Conservation (phyloP, 169 alveolate species). For the Plasmodium knowlesi region DNA sequence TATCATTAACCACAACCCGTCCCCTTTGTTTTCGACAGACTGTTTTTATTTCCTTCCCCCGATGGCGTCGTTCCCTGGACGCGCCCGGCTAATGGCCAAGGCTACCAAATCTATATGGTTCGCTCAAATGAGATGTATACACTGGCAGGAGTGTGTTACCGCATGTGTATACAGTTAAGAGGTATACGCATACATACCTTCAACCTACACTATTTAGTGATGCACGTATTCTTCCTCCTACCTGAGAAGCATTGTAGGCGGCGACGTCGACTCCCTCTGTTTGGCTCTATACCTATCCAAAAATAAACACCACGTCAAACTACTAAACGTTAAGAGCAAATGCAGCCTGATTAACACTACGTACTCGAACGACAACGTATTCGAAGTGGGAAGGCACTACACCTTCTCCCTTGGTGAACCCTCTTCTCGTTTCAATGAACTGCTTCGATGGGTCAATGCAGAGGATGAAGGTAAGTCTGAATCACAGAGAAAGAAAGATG, state of each 20-base stretch:
- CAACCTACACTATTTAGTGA: background rate
- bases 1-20: background rate
- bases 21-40: background rate
- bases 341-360: background rate
- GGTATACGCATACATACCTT: background rate
- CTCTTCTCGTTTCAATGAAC: background rate
- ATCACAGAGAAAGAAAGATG: background rate
- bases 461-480: constrained; percentile 24
- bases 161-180: background rate
- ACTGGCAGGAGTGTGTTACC: too few relatives aligned
- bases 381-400: constrained; percentile 20
- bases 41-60: background rate
- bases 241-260: constrained; percentile 44
- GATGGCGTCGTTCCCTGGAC: background rate
- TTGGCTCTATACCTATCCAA: constrained; percentile 13
- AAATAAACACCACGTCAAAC: background rate
- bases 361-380: background rate
- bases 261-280: constrained; percentile 31
- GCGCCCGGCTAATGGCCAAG: constrained; percentile 1
- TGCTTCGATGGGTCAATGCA: background rate
- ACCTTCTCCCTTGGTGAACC: background rate
- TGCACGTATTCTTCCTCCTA: background rate
- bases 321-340: constrained; percentile 4
- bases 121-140: background rate
- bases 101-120: constrained; percentile 4